Evolutionary conservation across 2,329 filamentous ascomycete species (phyloP).

Genomic region (Cyphellophora europaea): DNA sequence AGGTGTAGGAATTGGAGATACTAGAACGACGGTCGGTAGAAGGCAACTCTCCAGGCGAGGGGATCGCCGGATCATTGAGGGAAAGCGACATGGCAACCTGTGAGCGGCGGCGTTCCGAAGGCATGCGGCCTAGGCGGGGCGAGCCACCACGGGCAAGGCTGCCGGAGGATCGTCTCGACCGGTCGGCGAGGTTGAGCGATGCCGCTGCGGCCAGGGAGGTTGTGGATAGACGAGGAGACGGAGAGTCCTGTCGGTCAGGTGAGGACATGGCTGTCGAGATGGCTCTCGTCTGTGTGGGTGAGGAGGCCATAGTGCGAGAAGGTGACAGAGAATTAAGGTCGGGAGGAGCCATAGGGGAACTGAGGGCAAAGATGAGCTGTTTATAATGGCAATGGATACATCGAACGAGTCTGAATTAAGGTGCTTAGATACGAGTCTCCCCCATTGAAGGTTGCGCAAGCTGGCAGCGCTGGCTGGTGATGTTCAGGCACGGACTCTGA

Average conservation of each 20-base stretch:
- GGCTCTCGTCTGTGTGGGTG: constrained; percentile 25
- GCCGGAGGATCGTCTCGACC: constrained; percentile 38
- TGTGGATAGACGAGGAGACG: constrained; percentile 50
- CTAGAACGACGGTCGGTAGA: constrained; percentile 29
- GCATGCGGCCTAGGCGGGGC: constrained; percentile 19
- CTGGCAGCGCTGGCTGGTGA: too few species aligned
- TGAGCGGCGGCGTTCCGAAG: constrained; percentile 34
- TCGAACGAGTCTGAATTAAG: too few species aligned
- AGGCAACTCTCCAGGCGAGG: constrained; percentile 27
- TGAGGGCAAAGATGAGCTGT: background rate
- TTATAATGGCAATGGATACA: background rate
- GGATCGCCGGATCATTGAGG: constrained; percentile 28
- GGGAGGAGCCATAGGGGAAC: constrained; percentile 49
- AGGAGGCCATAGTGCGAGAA: constrained; percentile 36
- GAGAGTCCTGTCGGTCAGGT: constrained; percentile 20
- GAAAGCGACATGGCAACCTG: constrained; percentile 29
- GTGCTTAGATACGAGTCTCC: too few species aligned
- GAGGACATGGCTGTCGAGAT: constrained; percentile 17
- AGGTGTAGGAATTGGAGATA: constrained; percentile 28
- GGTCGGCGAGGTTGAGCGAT: constrained; percentile 67
- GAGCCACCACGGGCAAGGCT: constrained; percentile 24
- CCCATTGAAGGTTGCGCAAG: too few species aligned
- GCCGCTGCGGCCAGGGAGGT: constrained; percentile 69
- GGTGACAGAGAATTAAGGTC: constrained; percentile 63
- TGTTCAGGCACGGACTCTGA: too few species aligned